These are phyloP conservation scores for Trichoderma oligosporum DNA, from an alignment of 2,329 filamentous ascomycete genomes.

Conservation along the genomic window DNA sequence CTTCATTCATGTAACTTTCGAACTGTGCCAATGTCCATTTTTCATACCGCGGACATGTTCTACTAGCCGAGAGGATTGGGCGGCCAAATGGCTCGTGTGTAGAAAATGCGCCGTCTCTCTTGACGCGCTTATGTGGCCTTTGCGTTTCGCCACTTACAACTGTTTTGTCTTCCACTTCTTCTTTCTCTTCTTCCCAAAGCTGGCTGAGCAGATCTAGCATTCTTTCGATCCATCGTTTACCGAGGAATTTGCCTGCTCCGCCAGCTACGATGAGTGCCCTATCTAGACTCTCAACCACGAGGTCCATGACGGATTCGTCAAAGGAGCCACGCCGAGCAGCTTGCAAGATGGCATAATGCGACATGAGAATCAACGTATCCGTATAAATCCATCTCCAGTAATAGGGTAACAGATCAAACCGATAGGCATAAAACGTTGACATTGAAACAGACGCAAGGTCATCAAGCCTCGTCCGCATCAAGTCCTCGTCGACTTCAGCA, in stretches of 20 bases:
- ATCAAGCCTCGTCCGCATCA: conserved; percentile 44
- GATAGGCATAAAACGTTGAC: conserved; percentile 65
- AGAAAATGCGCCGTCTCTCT: conserved; percentile 25
- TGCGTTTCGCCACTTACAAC: conserved; percentile 10
- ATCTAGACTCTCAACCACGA: conserved; percentile 65
- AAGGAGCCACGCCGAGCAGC: not conserved
- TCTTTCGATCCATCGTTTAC: conserved; percentile 48
- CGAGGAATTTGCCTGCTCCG: conserved; percentile 51
- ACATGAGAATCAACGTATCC: conserved; percentile 64
- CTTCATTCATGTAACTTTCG: conserved; percentile 55
- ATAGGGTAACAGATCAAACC: conserved; percentile 61
- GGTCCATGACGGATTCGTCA: conserved; percentile 40
- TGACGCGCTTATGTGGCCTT: conserved; percentile 26
- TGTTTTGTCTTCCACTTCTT: no score
- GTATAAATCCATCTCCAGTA: conserved; percentile 71
- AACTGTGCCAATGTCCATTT: conserved; percentile 57
- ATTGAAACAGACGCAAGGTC: conserved; percentile 59
- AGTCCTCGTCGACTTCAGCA: conserved; percentile 19
- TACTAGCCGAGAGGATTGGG: conserved; percentile 26
- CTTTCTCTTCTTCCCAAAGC: conserved; percentile 22
- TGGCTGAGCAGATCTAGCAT: conserved; percentile 44
- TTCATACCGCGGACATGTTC: conserved; percentile 29
- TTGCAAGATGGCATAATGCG: conserved; percentile 38
- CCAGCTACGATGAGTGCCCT: conserved; percentile 73
- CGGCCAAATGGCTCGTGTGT: conserved; percentile 29